phyloP scores from a whole-genome alignment of 306 rosid genomes.

The Oemleria cerasiformis region DNA sequence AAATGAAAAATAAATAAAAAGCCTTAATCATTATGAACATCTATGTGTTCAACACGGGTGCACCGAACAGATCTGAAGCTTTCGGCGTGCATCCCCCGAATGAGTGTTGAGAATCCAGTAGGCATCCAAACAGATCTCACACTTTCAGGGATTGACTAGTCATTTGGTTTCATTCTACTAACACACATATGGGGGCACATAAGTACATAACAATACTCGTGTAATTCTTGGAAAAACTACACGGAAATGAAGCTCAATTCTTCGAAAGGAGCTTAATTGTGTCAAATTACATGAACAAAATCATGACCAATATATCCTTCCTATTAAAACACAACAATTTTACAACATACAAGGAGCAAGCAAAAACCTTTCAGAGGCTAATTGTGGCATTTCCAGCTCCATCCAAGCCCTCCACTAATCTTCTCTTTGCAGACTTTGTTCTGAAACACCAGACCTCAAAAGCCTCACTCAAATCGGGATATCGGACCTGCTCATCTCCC shows the following conservation, averaged over 20 bases:
- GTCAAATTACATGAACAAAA: background rate
- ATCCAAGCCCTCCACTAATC: constrained; percentile 63
- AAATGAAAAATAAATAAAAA: too few species aligned
- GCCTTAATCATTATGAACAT: too few species aligned
- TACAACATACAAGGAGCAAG: background rate
- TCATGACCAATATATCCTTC: background rate
- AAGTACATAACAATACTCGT: background rate
- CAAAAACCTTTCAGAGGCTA: constrained; percentile 28
- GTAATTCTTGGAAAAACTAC: background rate
- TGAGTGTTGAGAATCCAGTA: too few species aligned
- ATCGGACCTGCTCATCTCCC: constrained; percentile 48
- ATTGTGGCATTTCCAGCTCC: constrained; percentile 34
- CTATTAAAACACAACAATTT: background rate
- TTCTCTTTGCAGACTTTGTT: constrained; percentile 84
- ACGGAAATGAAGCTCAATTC: constrained; percentile 9
- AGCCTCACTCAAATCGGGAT: constrained; percentile 85
- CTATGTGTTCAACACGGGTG: too few species aligned
- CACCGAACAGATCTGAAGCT: too few species aligned
- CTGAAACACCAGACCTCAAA: constrained; percentile 95
- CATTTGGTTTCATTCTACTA: too few species aligned
- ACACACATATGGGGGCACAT: background rate
- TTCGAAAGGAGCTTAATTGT: background rate
- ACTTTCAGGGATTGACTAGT: too few species aligned
- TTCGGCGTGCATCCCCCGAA: too few species aligned
- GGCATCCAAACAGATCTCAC: too few species aligned